Conservation (phyloP, 2,329 filamentous ascomycete species). For the Xylaria arbuscula region DNA sequence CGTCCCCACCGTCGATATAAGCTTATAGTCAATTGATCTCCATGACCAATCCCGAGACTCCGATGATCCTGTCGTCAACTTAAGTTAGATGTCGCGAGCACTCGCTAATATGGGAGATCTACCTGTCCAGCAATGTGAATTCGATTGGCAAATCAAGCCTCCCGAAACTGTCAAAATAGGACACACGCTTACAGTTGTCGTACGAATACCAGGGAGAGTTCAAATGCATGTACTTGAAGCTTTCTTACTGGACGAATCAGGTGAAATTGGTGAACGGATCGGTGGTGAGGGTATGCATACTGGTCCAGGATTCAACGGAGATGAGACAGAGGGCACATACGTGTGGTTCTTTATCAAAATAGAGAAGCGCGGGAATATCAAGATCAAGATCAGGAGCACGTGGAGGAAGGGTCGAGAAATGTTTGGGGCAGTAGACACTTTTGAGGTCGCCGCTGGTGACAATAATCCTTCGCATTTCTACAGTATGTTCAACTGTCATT, state of each 20-base stretch:
- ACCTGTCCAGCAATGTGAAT: background rate
- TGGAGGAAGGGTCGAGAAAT: conserved; percentile 8
- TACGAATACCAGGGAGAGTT: background rate
- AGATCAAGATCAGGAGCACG: conserved; percentile 19
- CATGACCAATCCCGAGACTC: no score
- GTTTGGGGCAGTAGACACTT: background rate
- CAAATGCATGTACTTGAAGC: conserved; percentile 8
- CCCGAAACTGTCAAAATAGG: background rate
- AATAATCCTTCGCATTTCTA: background rate
- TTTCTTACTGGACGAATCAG: background rate
- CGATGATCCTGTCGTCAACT: background rate
- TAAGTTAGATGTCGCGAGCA: background rate
- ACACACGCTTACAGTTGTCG: conserved; percentile 9
- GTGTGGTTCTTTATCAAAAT: conserved; percentile 15
- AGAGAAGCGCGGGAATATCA: background rate
- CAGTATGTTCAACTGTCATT: conserved; percentile 15
- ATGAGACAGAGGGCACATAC: conserved; percentile 1
- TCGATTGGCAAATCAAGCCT: conserved; percentile 14
- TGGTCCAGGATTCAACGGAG: conserved; percentile 4
- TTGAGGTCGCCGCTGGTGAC: background rate
- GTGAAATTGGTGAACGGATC: background rate
- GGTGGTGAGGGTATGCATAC: background rate
- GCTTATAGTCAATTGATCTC: background rate
- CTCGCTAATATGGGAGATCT: conserved; percentile 20
- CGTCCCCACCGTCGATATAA: background rate